Evolutionary conservation across 768 basidiomycete species (phyloP).

Genomic region (Lepiota venenata): DNA sequence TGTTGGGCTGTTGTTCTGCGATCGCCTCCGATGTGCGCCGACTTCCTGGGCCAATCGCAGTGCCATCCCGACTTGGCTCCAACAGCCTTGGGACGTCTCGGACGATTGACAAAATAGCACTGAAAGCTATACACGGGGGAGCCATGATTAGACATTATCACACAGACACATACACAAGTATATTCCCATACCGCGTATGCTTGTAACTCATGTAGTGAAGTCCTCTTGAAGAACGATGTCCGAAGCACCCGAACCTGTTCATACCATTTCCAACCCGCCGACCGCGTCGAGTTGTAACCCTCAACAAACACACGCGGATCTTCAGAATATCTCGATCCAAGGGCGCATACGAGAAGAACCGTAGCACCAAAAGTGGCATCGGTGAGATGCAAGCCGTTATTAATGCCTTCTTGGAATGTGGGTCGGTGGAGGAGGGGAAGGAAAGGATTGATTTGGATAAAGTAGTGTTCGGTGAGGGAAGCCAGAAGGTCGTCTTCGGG

Average conservation of each 20-base stretch:
- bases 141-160: too few relatives aligned
- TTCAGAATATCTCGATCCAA: conserved; percentile 55
- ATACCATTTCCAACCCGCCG: conserved; percentile 65
- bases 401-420: conserved; percentile 54
- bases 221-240: conserved; percentile 52
- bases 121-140: conserved; percentile 33
- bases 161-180: too few relatives aligned
- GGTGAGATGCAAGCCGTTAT: conserved; percentile 44
- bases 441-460: conserved; percentile 48
- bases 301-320: conserved; percentile 59
- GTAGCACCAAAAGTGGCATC: conserved; percentile 49
- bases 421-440: conserved; percentile 72
- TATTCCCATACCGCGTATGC: conserved; percentile 55
- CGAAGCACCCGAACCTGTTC: conserved; percentile 62
- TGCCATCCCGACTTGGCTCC: conserved; percentile 66
- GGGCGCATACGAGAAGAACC: conserved; percentile 63
- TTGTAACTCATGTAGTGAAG: conserved; percentile 73
- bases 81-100: conserved; percentile 48
- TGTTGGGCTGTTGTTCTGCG: conserved; percentile 28
- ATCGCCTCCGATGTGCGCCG: conserved; percentile 56
- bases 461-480: conserved; percentile 64
- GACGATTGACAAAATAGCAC: conserved; percentile 46
- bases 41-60: conserved; percentile 73
- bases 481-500: conserved; percentile 52
- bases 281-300: conserved; percentile 36